These are phyloP conservation scores for Neurospora sp. DNA, from an alignment of 495 filamentous ascomycete species.

Conservation along the genomic window DNA sequence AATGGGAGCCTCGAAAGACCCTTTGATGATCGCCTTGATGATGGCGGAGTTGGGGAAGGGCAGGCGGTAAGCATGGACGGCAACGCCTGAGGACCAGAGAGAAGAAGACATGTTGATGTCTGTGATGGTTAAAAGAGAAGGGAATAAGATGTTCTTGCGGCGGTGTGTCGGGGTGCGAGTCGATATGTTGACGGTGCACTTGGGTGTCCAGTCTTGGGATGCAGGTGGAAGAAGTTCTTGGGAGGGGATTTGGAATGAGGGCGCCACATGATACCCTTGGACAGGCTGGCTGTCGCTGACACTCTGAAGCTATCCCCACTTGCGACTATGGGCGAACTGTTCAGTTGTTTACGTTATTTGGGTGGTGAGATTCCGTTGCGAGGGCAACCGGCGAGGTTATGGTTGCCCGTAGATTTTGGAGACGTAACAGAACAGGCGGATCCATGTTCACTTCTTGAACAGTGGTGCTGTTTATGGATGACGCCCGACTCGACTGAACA, in stretches of 20 bases:
- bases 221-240: neutral
- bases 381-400: neutral
- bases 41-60: neutral
- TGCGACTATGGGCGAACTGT: neutral
- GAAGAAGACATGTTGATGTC: neutral
- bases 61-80: neutral
- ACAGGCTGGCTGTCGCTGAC: neutral
- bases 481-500: neutral
- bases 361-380: neutral
- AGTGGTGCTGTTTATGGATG: neutral
- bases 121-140: neutral
- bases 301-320: neutral
- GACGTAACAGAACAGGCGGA: neutral
- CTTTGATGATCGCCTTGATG: neutral
- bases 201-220: neutral
- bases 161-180: neutral
- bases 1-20: neutral
- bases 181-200: neutral
- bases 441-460: neutral
- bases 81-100: neutral
- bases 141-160: neutral
- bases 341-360: neutral
- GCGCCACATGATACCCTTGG: neutral
- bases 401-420: neutral
- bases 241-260: neutral